Conservation (phyloP, 495 filamentous ascomycete genomes). For the Saxophila tyrrhenica region DNA sequence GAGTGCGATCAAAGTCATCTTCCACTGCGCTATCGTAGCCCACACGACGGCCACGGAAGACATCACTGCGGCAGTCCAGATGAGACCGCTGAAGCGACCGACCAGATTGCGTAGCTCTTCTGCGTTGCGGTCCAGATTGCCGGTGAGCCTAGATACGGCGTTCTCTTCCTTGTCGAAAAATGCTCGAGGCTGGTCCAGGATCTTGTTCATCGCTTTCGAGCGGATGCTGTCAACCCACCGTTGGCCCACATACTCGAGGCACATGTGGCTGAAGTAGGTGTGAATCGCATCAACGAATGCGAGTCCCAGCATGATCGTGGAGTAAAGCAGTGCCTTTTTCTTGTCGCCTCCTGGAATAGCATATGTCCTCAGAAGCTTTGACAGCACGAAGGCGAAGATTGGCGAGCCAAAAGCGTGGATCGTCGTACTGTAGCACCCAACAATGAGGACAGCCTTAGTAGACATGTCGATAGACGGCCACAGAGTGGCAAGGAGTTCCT, state of each 20-base stretch:
- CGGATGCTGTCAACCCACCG: conserved; percentile 69
- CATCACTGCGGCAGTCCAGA: conserved; percentile 55
- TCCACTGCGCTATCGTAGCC: conserved; percentile 68
- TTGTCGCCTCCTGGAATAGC: conserved; percentile 38
- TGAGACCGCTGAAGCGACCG: conserved; percentile 60
- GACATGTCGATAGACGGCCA: conserved; percentile 50
- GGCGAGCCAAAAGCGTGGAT: conserved; percentile 62
- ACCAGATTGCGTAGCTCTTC: conserved; percentile 81
- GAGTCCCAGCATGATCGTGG: conserved; percentile 56
- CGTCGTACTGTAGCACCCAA: conserved; percentile 50
- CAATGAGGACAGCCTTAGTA: conserved; percentile 44
- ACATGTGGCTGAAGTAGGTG: conserved; percentile 54
- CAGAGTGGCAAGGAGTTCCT: conserved; percentile 57
- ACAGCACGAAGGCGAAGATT: conserved; percentile 65
- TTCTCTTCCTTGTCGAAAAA: conserved; percentile 75
- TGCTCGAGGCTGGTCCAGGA: conserved; percentile 67
- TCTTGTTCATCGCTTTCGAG: conserved; percentile 51
- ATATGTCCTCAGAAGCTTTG: conserved; percentile 61
- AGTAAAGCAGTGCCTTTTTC: conserved; percentile 49
- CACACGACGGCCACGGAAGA: conserved; percentile 55
- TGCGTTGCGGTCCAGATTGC: conserved; percentile 68
- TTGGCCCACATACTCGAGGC: conserved; percentile 62
- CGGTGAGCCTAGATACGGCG: conserved; percentile 46
- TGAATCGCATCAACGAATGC: conserved; percentile 53
- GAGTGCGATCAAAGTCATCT: conserved; percentile 68